Base-by-base conservation (phyloP, 495 filamentous ascomycete genomes). In the Penicillium pulvis region DNA sequence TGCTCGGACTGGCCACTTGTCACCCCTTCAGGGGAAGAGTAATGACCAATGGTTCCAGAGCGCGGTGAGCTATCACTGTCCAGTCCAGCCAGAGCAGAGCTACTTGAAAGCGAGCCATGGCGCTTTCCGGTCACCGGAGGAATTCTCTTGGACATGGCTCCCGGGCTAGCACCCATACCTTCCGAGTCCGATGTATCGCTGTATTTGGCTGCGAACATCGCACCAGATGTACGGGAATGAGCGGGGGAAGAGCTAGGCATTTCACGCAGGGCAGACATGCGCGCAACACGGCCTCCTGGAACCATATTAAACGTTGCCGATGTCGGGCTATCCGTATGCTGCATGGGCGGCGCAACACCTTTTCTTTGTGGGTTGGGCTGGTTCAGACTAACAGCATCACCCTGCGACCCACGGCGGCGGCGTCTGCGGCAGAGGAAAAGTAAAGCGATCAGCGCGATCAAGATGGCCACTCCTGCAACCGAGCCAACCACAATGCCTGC, bases 1-100 rank as follows among this genome's bases (percentile, higher is more conserved):
- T 97, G 95, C 77, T 99, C 95, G 1, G 92, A 97, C 67, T 97
- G 92, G 57, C 92, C 90, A 66, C 91, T 96, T 6, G 89, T 84
- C 51, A 94, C 68, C 24, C 87, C 92, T 67, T 88, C 87, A 2
- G 92, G 92, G 10, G 91, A 95, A 11, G 92, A 94, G 69, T 88
- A 85, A 57, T 90, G 88, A 31, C 86, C 86, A 23, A 81, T 87
- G 39, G 87, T 92, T 42, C 80, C 85, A 7, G 87, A 87, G 35
- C 79, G 75, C 36, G 93, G 93, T 7, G 93, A 96, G 47, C 83
- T 85, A 39, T 87, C 83, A 57, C 90, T 86, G 30, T 87, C 88
- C 26, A 82, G 77, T 9, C 80, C 83, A 41, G 82, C 86, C 10
- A 97, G 79, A 30, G 85, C 83, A 31, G 93, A 97, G 58, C 82